A percentile compares a stretch with the other conserved stretches of the same genome.
Evolutionary conservation across 345 rosid species (phyloP).

Genomic region (Ceriops zippeliana): DNA sequence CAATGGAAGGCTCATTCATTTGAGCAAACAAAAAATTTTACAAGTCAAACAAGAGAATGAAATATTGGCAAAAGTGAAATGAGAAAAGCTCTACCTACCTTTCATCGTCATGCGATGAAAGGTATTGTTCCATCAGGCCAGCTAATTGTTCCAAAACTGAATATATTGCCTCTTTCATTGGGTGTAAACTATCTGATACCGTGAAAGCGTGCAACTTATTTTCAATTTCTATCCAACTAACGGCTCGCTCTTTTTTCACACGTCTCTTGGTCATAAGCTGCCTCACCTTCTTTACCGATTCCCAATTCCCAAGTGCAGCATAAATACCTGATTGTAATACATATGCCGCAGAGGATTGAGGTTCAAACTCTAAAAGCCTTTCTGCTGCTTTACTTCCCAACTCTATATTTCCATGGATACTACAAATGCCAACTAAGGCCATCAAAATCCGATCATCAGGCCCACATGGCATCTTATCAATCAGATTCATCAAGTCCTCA

Average conservation of each 20-base stretch:
- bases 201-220: slow-evolving; percentile 47
- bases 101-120: slow-evolving; percentile 28
- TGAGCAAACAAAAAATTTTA: slow-evolving; percentile 16
- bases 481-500: slow-evolving; percentile 42
- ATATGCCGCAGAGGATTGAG: slow-evolving; percentile 54
- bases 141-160: slow-evolving; percentile 40
- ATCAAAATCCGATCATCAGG: slow-evolving; percentile 47
- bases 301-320: slow-evolving; percentile 54
- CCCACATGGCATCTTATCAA: slow-evolving; percentile 46
- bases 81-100: slow-evolving; percentile 22
- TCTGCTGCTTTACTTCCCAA: slow-evolving; percentile 57
- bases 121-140: slow-evolving; percentile 42
- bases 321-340: slow-evolving; percentile 51
- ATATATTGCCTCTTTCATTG: slow-evolving; percentile 44
- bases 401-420: slow-evolving; percentile 50
- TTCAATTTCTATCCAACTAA: slow-evolving; percentile 61
- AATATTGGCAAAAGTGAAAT: slow-evolving; percentile 9
- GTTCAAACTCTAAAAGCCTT: slow-evolving; percentile 45
- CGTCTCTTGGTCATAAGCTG: slow-evolving; percentile 45
- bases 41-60: slow-evolving; percentile 9
- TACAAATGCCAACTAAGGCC: slow-evolving; percentile 51
- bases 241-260: slow-evolving; percentile 47
- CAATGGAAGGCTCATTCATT: slow-evolving; percentile 5
- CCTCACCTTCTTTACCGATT: slow-evolving; percentile 52
- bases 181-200: slow-evolving; percentile 45